Percentiles rank a stretch among this genome's conserved stretches.
Conservation (phyloP, 2,329 filamentous ascomycete genomes). For the Clarireedia paspali region DNA sequence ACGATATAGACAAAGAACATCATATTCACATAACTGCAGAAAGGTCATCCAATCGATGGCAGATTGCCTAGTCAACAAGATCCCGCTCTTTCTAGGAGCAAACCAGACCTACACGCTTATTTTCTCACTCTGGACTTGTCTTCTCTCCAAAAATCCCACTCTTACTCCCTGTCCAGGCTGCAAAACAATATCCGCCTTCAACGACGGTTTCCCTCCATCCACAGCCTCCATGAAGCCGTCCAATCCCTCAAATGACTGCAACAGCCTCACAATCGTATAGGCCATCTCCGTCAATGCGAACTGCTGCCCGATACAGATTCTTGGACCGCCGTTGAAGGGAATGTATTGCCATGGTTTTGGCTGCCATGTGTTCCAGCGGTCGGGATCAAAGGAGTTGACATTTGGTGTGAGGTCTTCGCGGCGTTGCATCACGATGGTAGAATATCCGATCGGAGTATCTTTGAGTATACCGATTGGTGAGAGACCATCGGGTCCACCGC, state of each 20-base stretch:
- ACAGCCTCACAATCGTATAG: slow-evolving; percentile 63
- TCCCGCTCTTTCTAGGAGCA: background rate
- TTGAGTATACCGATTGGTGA: slow-evolving; percentile 59
- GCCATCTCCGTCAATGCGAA: slow-evolving; percentile 72
- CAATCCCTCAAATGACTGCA: slow-evolving; percentile 63
- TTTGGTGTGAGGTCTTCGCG: slow-evolving; percentile 54
- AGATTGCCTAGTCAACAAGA: no score
- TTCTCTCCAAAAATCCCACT: slow-evolving; percentile 45
- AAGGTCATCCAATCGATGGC: no score
- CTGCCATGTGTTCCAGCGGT: slow-evolving; percentile 58
- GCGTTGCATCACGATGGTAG: slow-evolving; percentile 65
- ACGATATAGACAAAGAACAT: no score
- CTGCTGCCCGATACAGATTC: slow-evolving; percentile 73
- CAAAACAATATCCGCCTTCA: slow-evolving; percentile 54
- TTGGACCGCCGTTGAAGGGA: slow-evolving; percentile 67
- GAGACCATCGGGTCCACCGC: slow-evolving; percentile 56
- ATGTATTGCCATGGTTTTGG: slow-evolving; percentile 64
- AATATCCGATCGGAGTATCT: slow-evolving; percentile 59
- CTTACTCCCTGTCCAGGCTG: slow-evolving; percentile 51
- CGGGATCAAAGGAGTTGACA: slow-evolving; percentile 49
- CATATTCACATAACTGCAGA: no score
- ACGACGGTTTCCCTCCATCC: slow-evolving; percentile 44
- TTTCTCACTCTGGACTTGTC: background rate
- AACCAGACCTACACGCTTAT: background rate
- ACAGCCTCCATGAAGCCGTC: slow-evolving; percentile 48